These are phyloP conservation scores for Neopestalotiopsis sp. DNA, from an alignment of 2,329 filamentous ascomycete species.

Conservation along the genomic window DNA sequence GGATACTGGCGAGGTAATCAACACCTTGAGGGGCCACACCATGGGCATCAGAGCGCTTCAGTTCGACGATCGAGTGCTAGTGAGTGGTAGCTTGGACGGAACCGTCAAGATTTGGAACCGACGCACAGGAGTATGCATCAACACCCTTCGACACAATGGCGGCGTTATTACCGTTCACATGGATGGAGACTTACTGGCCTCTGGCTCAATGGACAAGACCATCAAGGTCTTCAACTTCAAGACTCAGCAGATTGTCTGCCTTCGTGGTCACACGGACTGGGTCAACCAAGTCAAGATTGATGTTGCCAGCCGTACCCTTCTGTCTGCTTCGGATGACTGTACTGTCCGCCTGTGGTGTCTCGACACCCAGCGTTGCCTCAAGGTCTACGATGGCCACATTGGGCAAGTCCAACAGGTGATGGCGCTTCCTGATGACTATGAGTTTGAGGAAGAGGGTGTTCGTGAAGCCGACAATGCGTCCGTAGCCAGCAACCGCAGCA, in stretches of 20 bases:
- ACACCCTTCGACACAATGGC: constrained; percentile 78
- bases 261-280: constrained; percentile 90
- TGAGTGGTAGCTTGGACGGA: constrained; percentile 86
- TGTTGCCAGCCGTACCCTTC: constrained; percentile 78
- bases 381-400: constrained; percentile 84
- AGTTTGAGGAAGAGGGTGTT: constrained; percentile 74
- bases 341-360: constrained; percentile 93
- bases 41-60: constrained; percentile 87
- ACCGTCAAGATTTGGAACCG: constrained; percentile 97
- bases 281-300: constrained; percentile 96
- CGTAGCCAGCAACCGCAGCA: constrained; percentile 53
- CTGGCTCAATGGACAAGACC: constrained; percentile 86
- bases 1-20: constrained; percentile 82
- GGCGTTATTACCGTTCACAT: constrained; percentile 91
- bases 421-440: constrained; percentile 84
- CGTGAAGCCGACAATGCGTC: constrained; percentile 62
- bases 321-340: constrained; percentile 93
- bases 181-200: constrained; percentile 82
- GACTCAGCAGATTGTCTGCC: constrained; percentile 77
- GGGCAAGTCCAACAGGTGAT: constrained; percentile 94
- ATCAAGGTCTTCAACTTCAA: constrained; percentile 94
- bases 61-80: constrained; percentile 90
- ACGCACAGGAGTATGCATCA: constrained; percentile 86
- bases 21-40: constrained; percentile 84
- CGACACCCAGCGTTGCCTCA: constrained; percentile 80